A percentile compares a stretch with the other conserved stretches of the same genome.
Conservation (phyloP, 2,329 filamentous ascomycete genomes). For the Colletotrichum liaoningense region DNA sequence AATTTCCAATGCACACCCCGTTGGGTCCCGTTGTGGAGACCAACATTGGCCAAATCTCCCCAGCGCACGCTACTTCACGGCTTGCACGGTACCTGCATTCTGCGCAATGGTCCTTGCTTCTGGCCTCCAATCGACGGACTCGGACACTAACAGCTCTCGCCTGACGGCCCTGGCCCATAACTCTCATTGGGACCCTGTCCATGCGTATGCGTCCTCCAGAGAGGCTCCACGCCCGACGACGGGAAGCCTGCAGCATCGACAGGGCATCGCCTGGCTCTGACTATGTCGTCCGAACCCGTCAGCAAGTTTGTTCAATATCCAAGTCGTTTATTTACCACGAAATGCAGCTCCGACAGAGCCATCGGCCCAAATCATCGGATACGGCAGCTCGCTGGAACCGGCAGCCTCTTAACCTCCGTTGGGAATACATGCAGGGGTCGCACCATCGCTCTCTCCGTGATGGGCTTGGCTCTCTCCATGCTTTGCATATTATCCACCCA, state of each 20-base stretch:
- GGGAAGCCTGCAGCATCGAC: background rate
- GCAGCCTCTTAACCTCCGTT: background rate
- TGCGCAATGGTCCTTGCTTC: slow-evolving; percentile 13
- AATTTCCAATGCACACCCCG: slow-evolving; percentile 26
- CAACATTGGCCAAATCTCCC: slow-evolving; percentile 27
- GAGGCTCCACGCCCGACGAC: slow-evolving; percentile 8
- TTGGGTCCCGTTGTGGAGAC: slow-evolving; percentile 20
- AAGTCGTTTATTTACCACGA: background rate
- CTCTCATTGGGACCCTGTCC: background rate
- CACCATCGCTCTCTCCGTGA: background rate
- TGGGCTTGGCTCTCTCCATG: slow-evolving; percentile 9
- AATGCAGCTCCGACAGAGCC: background rate
- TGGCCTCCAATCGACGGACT: slow-evolving; percentile 19
- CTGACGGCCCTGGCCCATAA: background rate
- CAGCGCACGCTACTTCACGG: slow-evolving; percentile 24
- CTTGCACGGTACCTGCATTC: slow-evolving; percentile 33
- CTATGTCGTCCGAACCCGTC: slow-evolving; percentile 1
- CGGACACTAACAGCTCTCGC: slow-evolving; percentile 23
- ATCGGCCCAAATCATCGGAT: background rate
- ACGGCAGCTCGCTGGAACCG: background rate
- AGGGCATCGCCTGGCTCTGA: background rate
- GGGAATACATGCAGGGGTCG: background rate
- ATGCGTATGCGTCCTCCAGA: background rate
- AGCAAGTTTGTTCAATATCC: background rate
- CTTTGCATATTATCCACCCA: background rate